phyloP scores from a whole-genome alignment of 75 land plant genomes.

The Cupressus sempervirens region DNA sequence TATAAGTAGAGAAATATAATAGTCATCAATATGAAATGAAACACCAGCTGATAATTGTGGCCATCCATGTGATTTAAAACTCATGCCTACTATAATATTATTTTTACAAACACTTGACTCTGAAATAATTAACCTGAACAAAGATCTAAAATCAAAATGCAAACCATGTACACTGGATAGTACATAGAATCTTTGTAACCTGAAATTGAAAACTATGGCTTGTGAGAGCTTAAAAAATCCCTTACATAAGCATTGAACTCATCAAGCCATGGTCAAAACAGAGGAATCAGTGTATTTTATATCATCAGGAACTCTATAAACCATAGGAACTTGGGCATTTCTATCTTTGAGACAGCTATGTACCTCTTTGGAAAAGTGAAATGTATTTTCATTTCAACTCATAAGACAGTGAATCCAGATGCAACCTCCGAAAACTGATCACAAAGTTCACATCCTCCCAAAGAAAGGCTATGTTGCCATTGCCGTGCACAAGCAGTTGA shows the following conservation, averaged over 20 bases:
- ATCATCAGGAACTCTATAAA: no score
- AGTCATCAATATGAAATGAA: no score
- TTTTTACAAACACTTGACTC: background rate
- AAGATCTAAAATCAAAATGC: background rate
- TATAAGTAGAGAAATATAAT: no score
- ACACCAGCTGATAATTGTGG: no score
- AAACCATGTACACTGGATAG: background rate
- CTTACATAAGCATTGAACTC: no score
- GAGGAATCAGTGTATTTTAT: background rate
- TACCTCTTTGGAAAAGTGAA: background rate
- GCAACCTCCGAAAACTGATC: conserved; percentile 2
- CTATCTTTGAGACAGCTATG: background rate
- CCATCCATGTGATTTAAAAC: no score
- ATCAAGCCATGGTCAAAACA: no score
- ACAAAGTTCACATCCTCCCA: conserved; percentile 24
- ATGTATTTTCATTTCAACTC: background rate
- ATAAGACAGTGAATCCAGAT: conserved; percentile 6
- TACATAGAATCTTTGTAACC: background rate
- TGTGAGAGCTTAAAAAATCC: background rate
- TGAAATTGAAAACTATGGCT: background rate
- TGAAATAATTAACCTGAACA: background rate
- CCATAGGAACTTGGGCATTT: background rate
- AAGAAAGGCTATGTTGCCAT: conserved; percentile 19
- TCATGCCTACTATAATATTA: no score
- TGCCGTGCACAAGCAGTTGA: conserved; percentile 15